These are phyloP conservation scores for Cystobasidium ongulense DNA, from an alignment of 768 basidiomycete genomes.

Conservation along the genomic window DNA sequence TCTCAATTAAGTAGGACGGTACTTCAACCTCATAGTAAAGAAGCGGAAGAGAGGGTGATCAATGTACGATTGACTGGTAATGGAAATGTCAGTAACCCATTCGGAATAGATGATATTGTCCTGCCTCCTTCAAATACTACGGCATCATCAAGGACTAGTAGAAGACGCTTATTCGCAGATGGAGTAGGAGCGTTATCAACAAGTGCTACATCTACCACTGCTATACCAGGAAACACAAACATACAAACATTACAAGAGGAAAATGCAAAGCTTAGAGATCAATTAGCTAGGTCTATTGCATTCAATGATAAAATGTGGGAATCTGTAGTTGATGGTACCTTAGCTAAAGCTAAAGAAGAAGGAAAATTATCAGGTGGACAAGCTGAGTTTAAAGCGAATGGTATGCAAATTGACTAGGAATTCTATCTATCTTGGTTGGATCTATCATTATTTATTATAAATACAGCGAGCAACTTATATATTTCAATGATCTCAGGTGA, in stretches of 20 bases:
- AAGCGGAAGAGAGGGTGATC: slow-evolving; percentile 10
- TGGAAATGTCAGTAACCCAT: not conserved
- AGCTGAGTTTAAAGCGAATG: not conserved
- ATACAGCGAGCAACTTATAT: too few relatives aligned
- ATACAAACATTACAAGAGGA: slow-evolving; percentile 43
- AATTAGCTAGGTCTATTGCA: slow-evolving; percentile 44
- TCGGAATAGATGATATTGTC: not conserved
- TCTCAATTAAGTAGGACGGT: slow-evolving; percentile 6
- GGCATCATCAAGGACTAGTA: not conserved
- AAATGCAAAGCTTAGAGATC: slow-evolving; percentile 43
- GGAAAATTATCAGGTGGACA: too few relatives aligned
- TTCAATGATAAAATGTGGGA: slow-evolving; percentile 50
- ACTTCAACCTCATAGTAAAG: slow-evolving; percentile 5
- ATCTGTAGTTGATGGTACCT: slow-evolving; percentile 44
- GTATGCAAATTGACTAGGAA: not conserved
- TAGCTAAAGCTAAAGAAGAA: slow-evolving; percentile 26
- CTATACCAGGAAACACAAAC: not conserved
- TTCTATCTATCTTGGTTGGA: too few relatives aligned
- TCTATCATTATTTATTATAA: too few relatives aligned
- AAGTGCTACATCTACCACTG: not conserved
- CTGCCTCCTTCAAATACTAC: not conserved
- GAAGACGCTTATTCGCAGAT: not conserved
- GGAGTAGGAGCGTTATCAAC: not conserved
- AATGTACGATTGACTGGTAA: not conserved
- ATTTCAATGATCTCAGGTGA: not conserved